Base-by-base conservation (phyloP, 1,139 yeast species). In the Blastobotrys malaysiensis region DNA sequence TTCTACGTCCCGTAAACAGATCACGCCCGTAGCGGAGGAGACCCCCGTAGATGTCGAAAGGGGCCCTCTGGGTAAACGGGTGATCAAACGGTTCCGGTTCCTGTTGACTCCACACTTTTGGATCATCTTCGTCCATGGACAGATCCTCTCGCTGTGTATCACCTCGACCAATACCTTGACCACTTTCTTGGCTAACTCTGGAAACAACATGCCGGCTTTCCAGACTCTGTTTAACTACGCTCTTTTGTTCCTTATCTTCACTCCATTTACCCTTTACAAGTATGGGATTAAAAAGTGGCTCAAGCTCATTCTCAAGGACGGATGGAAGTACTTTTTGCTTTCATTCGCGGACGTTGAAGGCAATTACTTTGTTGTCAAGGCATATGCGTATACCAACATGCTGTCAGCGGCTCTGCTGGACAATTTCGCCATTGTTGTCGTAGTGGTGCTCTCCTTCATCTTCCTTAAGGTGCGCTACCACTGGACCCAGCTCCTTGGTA, bases 301-400 rank as follows among this genome's bases (percentile, higher is more conserved):
- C 55, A 52, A 55, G 20, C 52, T 74, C 52, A 46, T 70, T 44
- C 45, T 55, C 43, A 56, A 58, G 20, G 75, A 73, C 52, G 71
- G 76, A 50, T 75, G 79, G 79, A 73, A 74, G 63, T 75, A 66
- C 57, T 70, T 74, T 55, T 52, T 73, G 43, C 59, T 74, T 46
- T 74, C 77, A 6, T 74, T 75, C 62, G 73, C 75, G 19, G 78
- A 75, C 55, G 78, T 75, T 21, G 70, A 75, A 59, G 78, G 78
- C 20, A 74, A 74, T 64, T 74, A 74, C 63, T 74, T 74, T 54
- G 73, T 74, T 9, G 77, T 73, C 51, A 70, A 70, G 57, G 78
- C 79, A 6, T 75, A 74, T 59, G 66, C 65, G 52, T 75, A 75
- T 61, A 75, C 78, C 26, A 75, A 73, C 59, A 60, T 75, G 60